Evolutionary conservation across 2,329 filamentous ascomycete species (phyloP), one percentile per base, ranked within the genome.

Genomic region (Trichoderma atrobrunneum): DNA sequence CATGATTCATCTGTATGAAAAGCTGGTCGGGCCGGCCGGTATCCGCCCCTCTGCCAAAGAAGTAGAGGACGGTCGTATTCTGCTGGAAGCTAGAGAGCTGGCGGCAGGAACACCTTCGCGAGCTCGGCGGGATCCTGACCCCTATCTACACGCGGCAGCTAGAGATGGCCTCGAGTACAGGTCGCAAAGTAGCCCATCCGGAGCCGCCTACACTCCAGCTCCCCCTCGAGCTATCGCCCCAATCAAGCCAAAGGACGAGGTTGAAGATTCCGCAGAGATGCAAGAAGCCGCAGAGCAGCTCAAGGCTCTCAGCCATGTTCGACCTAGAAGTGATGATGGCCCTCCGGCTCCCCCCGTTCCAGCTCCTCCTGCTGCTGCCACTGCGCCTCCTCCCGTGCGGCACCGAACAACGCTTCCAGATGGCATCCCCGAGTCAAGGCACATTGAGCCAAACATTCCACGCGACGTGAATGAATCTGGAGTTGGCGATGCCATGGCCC

Each of bases 261-360:
- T 79, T 7, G 89, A 90, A 76, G 89, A 91, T 71, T 89, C 89
- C n/a, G 89, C 87, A 10, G 89, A 91, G 80, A 91, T 91, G 88
- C 88, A 91, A 75, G 88, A 91, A 78, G 89, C 89, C 24, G 89
- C 89, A 5, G 89, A 91, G 77, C 89, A 91, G 78, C 83, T 91
- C 7, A 91, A 91, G 76, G 89, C 89, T 2, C 79, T 91, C 56
- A 91, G 89, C 75, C 89, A 91, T 76, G 86, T 91, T 68, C 85
- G 89, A 3, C 88, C 88, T 73, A 77, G 84, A 21, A 87, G 86
- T 73, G 86, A 86, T 71, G 86, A 88, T 59, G 75, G 71, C 54
- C 67, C 67, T 70, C 57, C 66, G 34, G 32, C 64, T 24, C 1
- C 62, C 16, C 24, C 54, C 24, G 12, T 28, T 8, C 59, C 68